Conservation (phyloP, 371 early-diverging fungal genomes). For the Circinella umbellata region DNA sequence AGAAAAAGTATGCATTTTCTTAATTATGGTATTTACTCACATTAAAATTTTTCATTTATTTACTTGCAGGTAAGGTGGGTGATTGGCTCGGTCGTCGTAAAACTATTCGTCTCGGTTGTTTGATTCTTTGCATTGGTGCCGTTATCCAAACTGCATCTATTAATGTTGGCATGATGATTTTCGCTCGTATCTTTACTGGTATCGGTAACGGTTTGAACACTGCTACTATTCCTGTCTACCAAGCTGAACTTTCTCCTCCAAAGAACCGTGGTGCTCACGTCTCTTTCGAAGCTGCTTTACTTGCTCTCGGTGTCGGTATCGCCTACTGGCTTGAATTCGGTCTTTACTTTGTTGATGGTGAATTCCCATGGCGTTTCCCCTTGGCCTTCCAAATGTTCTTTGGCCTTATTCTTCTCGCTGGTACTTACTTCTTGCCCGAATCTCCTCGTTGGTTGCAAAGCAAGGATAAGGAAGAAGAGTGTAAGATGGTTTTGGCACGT, state of each 20-base stretch:
- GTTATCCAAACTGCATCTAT: conserved; percentile 40
- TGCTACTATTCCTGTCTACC: conserved; percentile 54
- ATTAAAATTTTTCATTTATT: too few relatives aligned
- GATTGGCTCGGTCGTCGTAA: conserved; percentile 43
- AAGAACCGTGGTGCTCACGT: conserved; percentile 46
- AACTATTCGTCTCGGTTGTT: conserved; percentile 39
- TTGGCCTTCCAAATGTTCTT: conserved; percentile 50
- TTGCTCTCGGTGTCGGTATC: conserved; percentile 42
- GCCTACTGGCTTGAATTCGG: conserved; percentile 51
- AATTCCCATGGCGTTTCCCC: conserved; percentile 53
- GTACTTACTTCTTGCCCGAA: conserved; percentile 55
- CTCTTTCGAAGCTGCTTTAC: conserved; percentile 40
- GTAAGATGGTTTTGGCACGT: conserved; percentile 42
- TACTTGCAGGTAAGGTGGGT: conserved; percentile 21
- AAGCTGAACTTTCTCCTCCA: conserved; percentile 56
- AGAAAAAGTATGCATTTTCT: too few relatives aligned
- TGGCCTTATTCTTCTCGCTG: conserved; percentile 45
- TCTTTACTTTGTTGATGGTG: conserved; percentile 37
- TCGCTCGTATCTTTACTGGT: conserved; percentile 55
- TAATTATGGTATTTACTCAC: too few relatives aligned
- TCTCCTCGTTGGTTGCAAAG: conserved; percentile 65
- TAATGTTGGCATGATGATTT: conserved; percentile 39
- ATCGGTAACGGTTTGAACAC: conserved; percentile 55
- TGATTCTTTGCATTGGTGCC: conserved; percentile 37
- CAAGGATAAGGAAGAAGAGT: conserved; percentile 46